Evolutionary conservation across 2,329 filamentous ascomycete genomes (phyloP).

Genomic region (Colletotrichum cordylinicola): DNA sequence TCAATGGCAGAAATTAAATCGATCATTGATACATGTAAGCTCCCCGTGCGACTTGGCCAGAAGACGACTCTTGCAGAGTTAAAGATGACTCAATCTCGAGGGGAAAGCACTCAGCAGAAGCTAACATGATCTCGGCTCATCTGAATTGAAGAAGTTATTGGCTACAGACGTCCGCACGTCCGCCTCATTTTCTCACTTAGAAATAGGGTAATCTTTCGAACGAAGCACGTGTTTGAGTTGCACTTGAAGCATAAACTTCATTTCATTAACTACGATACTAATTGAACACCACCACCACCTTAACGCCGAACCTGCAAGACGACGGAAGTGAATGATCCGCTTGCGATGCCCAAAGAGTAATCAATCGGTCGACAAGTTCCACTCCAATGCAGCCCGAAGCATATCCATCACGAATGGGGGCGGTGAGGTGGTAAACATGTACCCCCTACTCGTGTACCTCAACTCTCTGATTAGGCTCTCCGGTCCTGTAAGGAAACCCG

Average conservation of each 20-base stretch:
- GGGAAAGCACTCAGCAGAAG: background rate
- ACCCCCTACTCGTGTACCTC: constrained; percentile 14
- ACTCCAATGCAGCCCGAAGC: constrained; percentile 3
- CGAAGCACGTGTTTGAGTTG: background rate
- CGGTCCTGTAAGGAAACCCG: constrained; percentile 13
- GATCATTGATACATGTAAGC: too few relatives aligned
- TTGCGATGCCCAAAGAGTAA: background rate
- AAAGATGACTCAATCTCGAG: background rate
- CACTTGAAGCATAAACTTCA: background rate
- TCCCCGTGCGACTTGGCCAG: background rate
- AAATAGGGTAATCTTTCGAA: too few relatives aligned
- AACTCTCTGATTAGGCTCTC: constrained; percentile 15
- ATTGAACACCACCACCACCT: too few relatives aligned
- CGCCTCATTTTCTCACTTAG: too few relatives aligned
- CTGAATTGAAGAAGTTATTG: background rate
- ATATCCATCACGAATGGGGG: constrained; percentile 19
- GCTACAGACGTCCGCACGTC: too few relatives aligned
- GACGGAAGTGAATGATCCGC: background rate
- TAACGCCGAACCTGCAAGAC: too few relatives aligned
- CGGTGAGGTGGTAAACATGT: constrained; percentile 15
- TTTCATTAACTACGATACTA: too few relatives aligned
- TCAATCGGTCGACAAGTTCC: background rate
- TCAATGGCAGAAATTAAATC: background rate
- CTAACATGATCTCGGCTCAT: background rate
- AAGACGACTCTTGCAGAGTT: background rate